Base-by-base conservation (phyloP, 495 filamentous ascomycete genomes). In the Penicillium soppii region DNA sequence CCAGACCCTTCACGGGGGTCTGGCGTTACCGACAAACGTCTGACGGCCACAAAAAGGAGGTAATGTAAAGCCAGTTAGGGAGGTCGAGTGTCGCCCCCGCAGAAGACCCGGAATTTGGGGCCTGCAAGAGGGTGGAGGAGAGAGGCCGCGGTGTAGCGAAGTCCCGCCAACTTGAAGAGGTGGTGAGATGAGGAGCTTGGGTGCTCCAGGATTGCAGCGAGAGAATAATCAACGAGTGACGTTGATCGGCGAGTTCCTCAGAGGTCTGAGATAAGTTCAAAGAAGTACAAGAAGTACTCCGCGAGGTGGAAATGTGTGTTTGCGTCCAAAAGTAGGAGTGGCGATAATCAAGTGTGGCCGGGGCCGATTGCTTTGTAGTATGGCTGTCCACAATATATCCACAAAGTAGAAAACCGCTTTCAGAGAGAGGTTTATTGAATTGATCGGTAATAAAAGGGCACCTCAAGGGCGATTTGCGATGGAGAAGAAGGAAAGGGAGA, bases 141-240 rank as follows among this genome's bases (percentile, higher is more conserved):
- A 66, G 89, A 89, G 73, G 89, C 86, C 79, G 83, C 73, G 69
- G 77, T 71, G 70, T 78, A 79, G 72, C 73, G 85, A 82, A 84
- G 80, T 77, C 88, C 92, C 91, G 94, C 94, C 94, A 98, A 96
- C 85, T 96, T 97, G 92, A 82, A 87, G 83, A 75, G 78, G 62
- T 82, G 74, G 42, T 47, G 40, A 21, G 62, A 59, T 51, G 41
- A 43, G 64, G 58, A 71, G 70, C 65, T 62, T 52, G 62, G 56
- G 30, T 58, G 72, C 70, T 71, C 72, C 70, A 68, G 62, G 53
- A 25, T 66, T 62, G 62, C 52, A 51, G 43, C 29, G 39, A 36
- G 54, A 42, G n/a, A n/a, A n/a, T n/a, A n/a, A 37, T 26, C 59
- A 51, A 30, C 23, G 43, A 58, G 43, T 53, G 50, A 41, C 55